Evolutionary conservation across 768 basidiomycete species (phyloP).

Genomic region (Suillus paluster): DNA sequence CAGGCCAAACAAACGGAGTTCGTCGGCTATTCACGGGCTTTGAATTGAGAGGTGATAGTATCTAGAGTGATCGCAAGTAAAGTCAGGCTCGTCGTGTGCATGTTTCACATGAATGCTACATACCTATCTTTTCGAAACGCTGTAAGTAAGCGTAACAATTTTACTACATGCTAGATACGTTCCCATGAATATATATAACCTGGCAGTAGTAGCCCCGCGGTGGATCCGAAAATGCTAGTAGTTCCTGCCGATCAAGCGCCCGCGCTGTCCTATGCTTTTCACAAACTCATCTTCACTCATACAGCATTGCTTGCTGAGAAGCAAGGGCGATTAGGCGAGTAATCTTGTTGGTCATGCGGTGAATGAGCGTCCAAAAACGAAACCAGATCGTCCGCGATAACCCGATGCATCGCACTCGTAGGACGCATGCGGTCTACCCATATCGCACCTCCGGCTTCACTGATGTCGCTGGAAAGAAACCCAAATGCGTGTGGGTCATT

Average conservation of each 20-base stretch:
- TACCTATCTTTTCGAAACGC: background rate
- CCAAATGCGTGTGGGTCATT: constrained; percentile 41
- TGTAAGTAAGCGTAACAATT: background rate
- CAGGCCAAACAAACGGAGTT: background rate
- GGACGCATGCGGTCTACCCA: constrained; percentile 22
- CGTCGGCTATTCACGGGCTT: background rate
- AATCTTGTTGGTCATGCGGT: constrained; percentile 1
- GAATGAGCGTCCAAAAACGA: constrained; percentile 1
- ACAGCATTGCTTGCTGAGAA: constrained; percentile 4
- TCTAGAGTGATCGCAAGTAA: no score
- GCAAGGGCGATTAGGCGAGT: background rate
- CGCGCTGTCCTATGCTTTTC: background rate
- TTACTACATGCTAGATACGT: background rate
- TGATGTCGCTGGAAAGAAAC: background rate
- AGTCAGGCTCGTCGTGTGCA: background rate
- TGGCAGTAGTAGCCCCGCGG: background rate
- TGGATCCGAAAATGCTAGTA: background rate
- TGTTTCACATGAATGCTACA: background rate
- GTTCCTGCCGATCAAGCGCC: constrained; percentile 1
- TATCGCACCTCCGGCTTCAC: constrained; percentile 40
- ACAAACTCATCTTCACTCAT: background rate
- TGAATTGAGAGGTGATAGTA: background rate
- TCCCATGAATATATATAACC: background rate
- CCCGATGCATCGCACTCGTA: constrained; percentile 18
- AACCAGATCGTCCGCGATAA: constrained; percentile 19